Percentiles rank a stretch among this genome's conserved stretches.
These are phyloP conservation scores for Macrolepiota albuminosa DNA, from an alignment of 768 basidiomycete genomes.

Conservation along the genomic window DNA sequence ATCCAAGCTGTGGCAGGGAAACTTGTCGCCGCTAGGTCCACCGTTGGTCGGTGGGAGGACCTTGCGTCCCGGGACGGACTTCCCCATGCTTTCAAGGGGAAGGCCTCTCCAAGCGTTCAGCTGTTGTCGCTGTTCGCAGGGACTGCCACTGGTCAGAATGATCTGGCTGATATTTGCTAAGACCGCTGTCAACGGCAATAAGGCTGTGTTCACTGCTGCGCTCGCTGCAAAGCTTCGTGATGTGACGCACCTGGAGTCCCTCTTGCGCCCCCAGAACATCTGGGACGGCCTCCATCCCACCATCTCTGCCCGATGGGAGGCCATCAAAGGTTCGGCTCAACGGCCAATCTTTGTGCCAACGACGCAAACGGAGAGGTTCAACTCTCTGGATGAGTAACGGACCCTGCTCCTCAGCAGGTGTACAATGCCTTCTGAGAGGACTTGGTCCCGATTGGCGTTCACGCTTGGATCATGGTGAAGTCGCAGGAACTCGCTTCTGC, in stretches of 20 bases:
- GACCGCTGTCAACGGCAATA: neutral
- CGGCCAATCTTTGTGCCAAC: neutral
- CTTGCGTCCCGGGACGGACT: no score
- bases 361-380: fast-evolving
- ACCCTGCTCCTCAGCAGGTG: neutral
- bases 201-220: neutral
- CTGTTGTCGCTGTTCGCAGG: neutral
- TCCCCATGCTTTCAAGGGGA: neutral
- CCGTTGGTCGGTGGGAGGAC: neutral
- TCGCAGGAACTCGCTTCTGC: no score
- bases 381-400: neutral
- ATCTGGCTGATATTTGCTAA: neutral
- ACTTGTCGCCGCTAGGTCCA: neutral
- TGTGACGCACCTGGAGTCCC: neutral
- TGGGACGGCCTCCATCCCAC: no score
- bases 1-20: neutral
- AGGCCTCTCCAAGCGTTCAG: neutral
- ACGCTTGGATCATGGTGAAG: no score
- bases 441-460: no score
- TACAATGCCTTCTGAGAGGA: neutral
- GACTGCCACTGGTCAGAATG: neutral
- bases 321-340: neutral
- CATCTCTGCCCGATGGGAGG: no score
- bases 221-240: no score
- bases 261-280: no score